Evolutionary conservation across 1,139 yeast species (phyloP), one percentile per base, ranked within the genome.

Genomic region (Protomyces gravidus): DNA sequence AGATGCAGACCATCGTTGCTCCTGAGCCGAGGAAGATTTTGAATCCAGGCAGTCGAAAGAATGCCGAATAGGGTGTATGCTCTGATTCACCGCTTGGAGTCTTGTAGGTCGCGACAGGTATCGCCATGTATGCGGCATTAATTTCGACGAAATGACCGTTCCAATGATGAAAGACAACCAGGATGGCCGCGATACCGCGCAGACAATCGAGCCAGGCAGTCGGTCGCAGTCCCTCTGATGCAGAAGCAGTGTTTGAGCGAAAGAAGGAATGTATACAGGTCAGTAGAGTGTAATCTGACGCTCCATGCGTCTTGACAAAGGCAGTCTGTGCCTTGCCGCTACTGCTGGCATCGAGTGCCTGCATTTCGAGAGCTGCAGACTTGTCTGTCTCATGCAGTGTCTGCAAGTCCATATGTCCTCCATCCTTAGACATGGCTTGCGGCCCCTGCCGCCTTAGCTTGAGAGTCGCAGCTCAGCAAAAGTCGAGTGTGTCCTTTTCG

Each of bases 121-220:
- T 5, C 9, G 57, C 46, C 17, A 27, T 30, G 23, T 23, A 52
- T 5, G 50, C 57, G 19, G 23, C 46, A 27, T 52, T 45, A n/a
- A 11, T 19, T 11, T 49, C 50, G 17, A 52, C 50, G 25, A 52
- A 52, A 17, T 33, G 57, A 11, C 32, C 19, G 26, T 52, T 48
- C 33, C 46, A 52, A 27, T 52, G 57, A 45, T 52, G 57, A 26
- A 52, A 27, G 28, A 52, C 57, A 2, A 52, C 57, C 33, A 45
- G 42, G 15, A 32, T 21, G 9, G 57, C 57, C 3, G 57, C 57
- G 7, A 52, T 27, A 3, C 57, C 57, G 23, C 57, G 32, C 32
- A 52, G 23, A 13, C 57, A 48, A 28, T 52, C 57, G 13, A 52
- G 45, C 57, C 57, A 52, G 2, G 57, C 57, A 6, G 57, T 52